These are phyloP conservation scores for Fraxinus sp. DNA, from an alignment of 305 asterid species.

Conservation along the genomic window DNA sequence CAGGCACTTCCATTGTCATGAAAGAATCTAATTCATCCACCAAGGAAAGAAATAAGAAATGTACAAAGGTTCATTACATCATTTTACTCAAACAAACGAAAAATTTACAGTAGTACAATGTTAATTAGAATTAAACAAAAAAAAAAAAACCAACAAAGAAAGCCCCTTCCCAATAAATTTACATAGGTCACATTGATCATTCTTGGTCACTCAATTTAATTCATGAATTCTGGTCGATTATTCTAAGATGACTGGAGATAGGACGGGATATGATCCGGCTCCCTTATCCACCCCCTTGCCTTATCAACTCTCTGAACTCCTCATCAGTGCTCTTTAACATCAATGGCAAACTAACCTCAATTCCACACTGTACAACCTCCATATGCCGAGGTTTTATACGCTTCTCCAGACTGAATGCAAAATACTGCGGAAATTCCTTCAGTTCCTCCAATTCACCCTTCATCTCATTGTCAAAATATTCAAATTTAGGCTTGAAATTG, in stretches of 20 bases:
- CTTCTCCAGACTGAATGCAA: slow-evolving; percentile 81
- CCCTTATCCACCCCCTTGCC: slow-evolving; percentile 17
- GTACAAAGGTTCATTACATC: not conserved
- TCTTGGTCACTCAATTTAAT: not conserved
- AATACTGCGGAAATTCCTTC: slow-evolving; percentile 79
- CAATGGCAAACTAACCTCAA: slow-evolving; percentile 46
- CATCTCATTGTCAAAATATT: slow-evolving; percentile 60
- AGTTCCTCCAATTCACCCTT: slow-evolving; percentile 58
- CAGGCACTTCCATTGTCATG: not conserved
- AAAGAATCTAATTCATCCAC: not conserved
- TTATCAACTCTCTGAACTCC: slow-evolving; percentile 50
- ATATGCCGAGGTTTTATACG: slow-evolving; percentile 63
- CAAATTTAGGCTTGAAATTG: slow-evolving; percentile 78
- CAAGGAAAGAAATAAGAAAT: not conserved
- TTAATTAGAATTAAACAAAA: not conserved
- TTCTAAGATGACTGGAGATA: not conserved
- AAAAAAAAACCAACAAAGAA: not conserved
- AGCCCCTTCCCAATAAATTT: not conserved
- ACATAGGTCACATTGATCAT: not conserved
- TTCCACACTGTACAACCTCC: slow-evolving; percentile 47
- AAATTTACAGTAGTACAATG: not conserved
- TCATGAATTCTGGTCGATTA: not conserved
- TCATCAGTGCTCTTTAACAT: slow-evolving; percentile 69
- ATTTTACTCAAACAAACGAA: not conserved
- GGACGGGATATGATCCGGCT: not conserved